phyloP scores from a whole-genome alignment of 805 yeast genomes.

The Myxozyma melibiosi region DNA sequence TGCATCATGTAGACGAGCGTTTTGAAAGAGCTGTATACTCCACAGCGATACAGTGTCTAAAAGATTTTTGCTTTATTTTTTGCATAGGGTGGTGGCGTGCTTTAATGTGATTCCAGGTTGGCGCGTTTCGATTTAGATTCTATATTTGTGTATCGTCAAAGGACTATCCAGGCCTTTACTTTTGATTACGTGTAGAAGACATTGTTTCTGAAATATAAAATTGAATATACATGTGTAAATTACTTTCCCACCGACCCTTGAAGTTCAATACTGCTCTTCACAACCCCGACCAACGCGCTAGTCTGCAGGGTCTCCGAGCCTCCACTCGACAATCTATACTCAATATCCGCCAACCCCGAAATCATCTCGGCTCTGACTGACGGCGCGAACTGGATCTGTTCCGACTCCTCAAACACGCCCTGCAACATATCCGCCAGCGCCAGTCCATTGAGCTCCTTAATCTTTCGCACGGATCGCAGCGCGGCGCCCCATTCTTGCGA shows the following conservation, averaged over 20 bases:
- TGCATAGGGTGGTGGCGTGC: too few species aligned
- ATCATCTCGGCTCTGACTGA: slow-evolving; percentile 65
- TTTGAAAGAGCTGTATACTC: not conserved
- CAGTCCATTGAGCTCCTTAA: slow-evolving; percentile 75
- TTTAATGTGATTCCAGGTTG: too few species aligned
- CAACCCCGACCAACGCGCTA: slow-evolving; percentile 85
- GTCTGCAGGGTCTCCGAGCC: slow-evolving; percentile 89
- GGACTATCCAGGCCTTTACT: too few species aligned
- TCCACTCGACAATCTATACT: slow-evolving; percentile 87
- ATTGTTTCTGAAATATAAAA: not conserved
- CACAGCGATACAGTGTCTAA: too few species aligned
- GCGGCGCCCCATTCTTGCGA: slow-evolving; percentile 88
- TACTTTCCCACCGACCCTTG: slow-evolving; percentile 1
- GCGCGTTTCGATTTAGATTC: too few species aligned
- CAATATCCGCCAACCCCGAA: slow-evolving; percentile 79
- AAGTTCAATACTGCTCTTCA: slow-evolving; percentile 59
- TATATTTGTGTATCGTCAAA: too few species aligned
- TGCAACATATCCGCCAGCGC: slow-evolving; percentile 84
- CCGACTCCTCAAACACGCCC: slow-evolving; percentile 73
- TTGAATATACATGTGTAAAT: not conserved
- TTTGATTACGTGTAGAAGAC: too few species aligned
- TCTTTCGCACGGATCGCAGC: slow-evolving; percentile 61
- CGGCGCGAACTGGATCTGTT: slow-evolving; percentile 64
- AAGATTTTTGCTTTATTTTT: too few species aligned
- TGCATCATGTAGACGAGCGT: slow-evolving; percentile 12